Evolutionary conservation across 495 filamentous ascomycete species (phyloP).

Genomic region (Daldinia loculata): DNA sequence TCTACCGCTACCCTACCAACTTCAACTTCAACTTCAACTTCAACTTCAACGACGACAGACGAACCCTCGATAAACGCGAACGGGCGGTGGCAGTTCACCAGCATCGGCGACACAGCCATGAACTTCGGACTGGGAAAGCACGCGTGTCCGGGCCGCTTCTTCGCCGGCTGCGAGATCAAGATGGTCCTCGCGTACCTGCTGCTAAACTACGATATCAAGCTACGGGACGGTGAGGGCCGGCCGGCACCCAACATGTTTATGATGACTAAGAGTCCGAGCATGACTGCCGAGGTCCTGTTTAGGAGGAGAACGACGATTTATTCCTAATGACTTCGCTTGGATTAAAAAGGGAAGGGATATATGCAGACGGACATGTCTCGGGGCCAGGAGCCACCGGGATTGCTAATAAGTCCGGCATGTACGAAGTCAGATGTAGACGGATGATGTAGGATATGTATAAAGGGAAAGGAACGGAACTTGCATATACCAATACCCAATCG

Average conservation of each 20-base stretch:
- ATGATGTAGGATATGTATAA: neutral
- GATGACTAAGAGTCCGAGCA: conserved; percentile 48
- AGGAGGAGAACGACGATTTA: conserved; percentile 33
- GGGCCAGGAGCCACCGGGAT: conserved; percentile 39
- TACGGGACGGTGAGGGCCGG: conserved; percentile 51
- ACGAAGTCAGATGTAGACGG: neutral
- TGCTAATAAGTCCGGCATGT: neutral
- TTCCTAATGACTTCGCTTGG: neutral
- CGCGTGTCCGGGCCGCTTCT: conserved; percentile 65
- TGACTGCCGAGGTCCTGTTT: conserved; percentile 47
- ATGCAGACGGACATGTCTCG: conserved; percentile 3
- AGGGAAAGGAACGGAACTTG: neutral
- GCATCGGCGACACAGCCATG: conserved; percentile 54
- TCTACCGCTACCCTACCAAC: neutral
- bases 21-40: neutral
- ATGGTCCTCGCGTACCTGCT: conserved; percentile 54
- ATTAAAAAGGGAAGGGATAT: neutral
- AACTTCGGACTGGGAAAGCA: conserved; percentile 64
- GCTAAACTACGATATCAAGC: conserved; percentile 57
- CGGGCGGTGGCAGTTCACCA: conserved; percentile 53
- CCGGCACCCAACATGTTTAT: conserved; percentile 48
- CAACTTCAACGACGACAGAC: neutral
- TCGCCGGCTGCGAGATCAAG: conserved; percentile 62
- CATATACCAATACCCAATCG: conserved; percentile 11
- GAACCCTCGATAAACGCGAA: conserved; percentile 1